Percentiles rank a stretch among this genome's conserved stretches.
phyloP scores from a whole-genome alignment of 495 filamentous ascomycete species.

The Lepidopterella palustris region DNA sequence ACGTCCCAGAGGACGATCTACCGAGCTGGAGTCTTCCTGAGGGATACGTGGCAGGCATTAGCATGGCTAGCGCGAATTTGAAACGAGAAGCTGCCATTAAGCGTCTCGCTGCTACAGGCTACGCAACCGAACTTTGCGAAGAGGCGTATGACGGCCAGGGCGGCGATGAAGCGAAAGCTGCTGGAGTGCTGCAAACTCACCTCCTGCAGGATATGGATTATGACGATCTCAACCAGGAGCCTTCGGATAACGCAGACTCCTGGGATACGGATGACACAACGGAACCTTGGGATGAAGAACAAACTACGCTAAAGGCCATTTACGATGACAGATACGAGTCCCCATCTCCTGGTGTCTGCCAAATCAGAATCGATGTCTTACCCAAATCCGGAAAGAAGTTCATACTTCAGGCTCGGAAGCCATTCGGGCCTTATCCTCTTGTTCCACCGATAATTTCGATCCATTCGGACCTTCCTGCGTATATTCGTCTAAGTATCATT shows the following conservation, averaged over 20 bases:
- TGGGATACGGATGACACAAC: slow-evolving; percentile 30
- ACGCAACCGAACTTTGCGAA: slow-evolving; percentile 74
- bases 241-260: slow-evolving; percentile 1
- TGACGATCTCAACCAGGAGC: slow-evolving; percentile 12
- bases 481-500: slow-evolving; percentile 85
- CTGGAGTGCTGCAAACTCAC: slow-evolving; percentile 67
- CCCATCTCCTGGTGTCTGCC: slow-evolving; percentile 53
- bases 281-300: slow-evolving; percentile 77
- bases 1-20: slow-evolving; percentile 93
- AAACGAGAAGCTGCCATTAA: slow-evolving; percentile 72
- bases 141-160: slow-evolving; percentile 59
- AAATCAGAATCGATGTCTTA: slow-evolving; percentile 50
- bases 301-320: slow-evolving; percentile 70
- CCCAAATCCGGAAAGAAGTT: slow-evolving; percentile 33
- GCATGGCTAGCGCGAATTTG: slow-evolving; percentile 71
- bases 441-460: slow-evolving; percentile 68
- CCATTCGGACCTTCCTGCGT: slow-evolving; percentile 67
- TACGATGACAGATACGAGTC: slow-evolving; percentile 59
- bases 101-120: slow-evolving; percentile 73
- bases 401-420: slow-evolving; percentile 47
- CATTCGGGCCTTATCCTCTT: slow-evolving; percentile 61
- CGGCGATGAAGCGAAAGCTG: slow-evolving; percentile 72
- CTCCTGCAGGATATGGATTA: slow-evolving; percentile 43
- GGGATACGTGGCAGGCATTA: slow-evolving; percentile 80
- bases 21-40: slow-evolving; percentile 86